Percentiles rank a stretch among this genome's conserved stretches.
Evolutionary conservation across 208 protist genomes (phyloP).

Genomic region (Crithidia brevicula): DNA sequence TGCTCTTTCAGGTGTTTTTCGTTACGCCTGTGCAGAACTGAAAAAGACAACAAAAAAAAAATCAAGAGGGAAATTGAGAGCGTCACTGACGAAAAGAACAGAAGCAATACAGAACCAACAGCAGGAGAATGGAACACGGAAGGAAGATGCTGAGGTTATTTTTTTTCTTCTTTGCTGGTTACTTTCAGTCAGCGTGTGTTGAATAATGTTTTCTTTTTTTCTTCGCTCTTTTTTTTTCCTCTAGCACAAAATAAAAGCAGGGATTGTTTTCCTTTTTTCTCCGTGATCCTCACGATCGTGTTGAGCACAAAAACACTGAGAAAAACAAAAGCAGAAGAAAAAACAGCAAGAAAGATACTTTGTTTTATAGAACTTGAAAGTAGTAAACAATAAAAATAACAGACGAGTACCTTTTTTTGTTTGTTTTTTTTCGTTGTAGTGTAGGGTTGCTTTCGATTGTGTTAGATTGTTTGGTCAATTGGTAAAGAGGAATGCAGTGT

Average conservation of each 20-base stretch:
- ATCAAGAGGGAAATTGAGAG: too few species aligned
- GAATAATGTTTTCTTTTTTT: too few species aligned
- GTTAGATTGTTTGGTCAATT: slow-evolving; percentile 8
- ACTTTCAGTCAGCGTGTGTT: too few species aligned
- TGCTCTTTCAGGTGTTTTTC: too few species aligned
- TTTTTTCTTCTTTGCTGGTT: not conserved
- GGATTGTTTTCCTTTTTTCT: too few species aligned
- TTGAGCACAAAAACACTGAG: slow-evolving; percentile 2
- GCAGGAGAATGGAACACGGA: slow-evolving; percentile 4
- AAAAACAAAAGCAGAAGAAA: not conserved
- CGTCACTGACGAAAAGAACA: not conserved
- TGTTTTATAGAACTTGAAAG: slow-evolving; percentile 7
- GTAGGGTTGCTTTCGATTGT: too few species aligned
- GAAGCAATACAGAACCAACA: slow-evolving; percentile 6
- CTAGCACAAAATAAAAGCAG: not conserved
- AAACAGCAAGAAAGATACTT: not conserved
- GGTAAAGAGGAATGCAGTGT: not conserved
- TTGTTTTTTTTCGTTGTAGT: not conserved
- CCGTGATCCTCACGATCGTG: not conserved
- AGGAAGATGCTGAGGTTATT: not conserved
- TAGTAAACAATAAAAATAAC: slow-evolving; percentile 2
- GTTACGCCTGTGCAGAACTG: not conserved
- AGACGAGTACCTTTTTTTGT: slow-evolving; percentile 8
- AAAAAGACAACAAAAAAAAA: slow-evolving; percentile 3
- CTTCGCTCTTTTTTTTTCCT: not conserved